Percentiles rank a stretch among this genome's conserved stretches.
phyloP scores from a whole-genome alignment of 768 basidiomycete species.

The Albatrellus ellisii region DNA sequence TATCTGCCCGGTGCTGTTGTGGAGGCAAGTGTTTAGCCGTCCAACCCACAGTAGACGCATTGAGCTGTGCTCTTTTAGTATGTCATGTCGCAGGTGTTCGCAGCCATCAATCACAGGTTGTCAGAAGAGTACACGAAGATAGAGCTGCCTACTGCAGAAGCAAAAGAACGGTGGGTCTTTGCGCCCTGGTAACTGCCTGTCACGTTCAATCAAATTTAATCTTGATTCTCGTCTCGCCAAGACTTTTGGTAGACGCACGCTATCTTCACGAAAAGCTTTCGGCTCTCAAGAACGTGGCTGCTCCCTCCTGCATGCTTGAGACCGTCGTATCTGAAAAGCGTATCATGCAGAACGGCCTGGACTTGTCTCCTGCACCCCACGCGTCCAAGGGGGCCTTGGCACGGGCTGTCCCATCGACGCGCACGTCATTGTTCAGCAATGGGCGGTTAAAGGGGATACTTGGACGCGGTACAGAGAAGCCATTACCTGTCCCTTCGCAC shows the following conservation, averaged over 20 bases:
- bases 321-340: constrained; percentile 73
- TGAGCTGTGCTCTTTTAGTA: constrained; percentile 31
- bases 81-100: constrained; percentile 93
- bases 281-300: constrained; percentile 49
- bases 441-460: constrained; percentile 27
- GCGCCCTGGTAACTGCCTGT: no score
- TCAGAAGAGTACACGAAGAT: constrained; percentile 77
- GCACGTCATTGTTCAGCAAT: constrained; percentile 16
- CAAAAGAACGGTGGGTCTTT: constrained; percentile 63
- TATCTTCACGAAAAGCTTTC: constrained; percentile 69
- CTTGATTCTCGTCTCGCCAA: constrained; percentile 20
- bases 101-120: constrained; percentile 82
- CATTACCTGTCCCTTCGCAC: background rate
- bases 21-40: constrained; percentile 43
- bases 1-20: constrained; percentile 72
- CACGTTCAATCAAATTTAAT: no score
- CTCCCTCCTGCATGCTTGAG: constrained; percentile 69
- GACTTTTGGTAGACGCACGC: constrained; percentile 68
- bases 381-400: constrained; percentile 5
- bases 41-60: constrained; percentile 3
- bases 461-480: constrained; percentile 9
- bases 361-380: constrained; percentile 6
- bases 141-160: constrained; percentile 70
- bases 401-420: constrained; percentile 3
- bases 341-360: background rate